Percentiles rank a stretch among this genome's conserved stretches.
phyloP scores from a whole-genome alignment of 805 yeast genomes.

The Brettanomyces bruxellensis region DNA sequence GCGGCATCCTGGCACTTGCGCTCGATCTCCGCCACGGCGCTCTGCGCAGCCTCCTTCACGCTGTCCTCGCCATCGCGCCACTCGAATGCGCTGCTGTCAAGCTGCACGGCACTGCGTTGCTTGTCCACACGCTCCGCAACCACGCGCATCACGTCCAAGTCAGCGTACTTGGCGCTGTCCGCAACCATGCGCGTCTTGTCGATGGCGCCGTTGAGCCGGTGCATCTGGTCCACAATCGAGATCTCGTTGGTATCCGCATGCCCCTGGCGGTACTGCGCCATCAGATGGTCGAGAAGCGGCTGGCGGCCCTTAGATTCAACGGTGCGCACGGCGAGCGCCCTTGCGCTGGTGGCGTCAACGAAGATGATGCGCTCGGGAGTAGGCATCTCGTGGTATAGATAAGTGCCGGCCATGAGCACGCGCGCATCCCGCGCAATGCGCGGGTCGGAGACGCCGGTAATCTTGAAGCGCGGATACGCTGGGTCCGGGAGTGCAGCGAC shows the following conservation, averaged over 20 bases:
- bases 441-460: conserved; percentile 16
- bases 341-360: conserved; percentile 6
- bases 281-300: conserved; percentile 1
- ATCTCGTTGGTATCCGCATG: background rate
- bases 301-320: background rate
- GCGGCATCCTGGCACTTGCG: background rate
- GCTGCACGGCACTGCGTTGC: background rate
- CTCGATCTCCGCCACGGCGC: background rate
- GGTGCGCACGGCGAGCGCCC: background rate
- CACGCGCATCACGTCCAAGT: background rate
- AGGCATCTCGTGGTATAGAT: conserved; percentile 23
- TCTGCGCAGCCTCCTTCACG: background rate
- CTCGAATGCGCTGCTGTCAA: background rate
- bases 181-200: background rate
- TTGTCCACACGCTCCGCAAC: background rate
- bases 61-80: background rate
- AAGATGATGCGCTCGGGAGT: conserved; percentile 22
- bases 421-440: conserved; percentile 24
- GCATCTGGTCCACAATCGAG: background rate
- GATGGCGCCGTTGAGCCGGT: background rate
- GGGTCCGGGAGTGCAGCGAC: conserved; percentile 8
- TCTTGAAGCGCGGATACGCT: conserved; percentile 17
- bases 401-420: conserved; percentile 25
- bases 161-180: background rate
- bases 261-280: background rate